Base-by-base conservation (phyloP, 306 rosid genomes). In the Pyrus communis region DNA sequence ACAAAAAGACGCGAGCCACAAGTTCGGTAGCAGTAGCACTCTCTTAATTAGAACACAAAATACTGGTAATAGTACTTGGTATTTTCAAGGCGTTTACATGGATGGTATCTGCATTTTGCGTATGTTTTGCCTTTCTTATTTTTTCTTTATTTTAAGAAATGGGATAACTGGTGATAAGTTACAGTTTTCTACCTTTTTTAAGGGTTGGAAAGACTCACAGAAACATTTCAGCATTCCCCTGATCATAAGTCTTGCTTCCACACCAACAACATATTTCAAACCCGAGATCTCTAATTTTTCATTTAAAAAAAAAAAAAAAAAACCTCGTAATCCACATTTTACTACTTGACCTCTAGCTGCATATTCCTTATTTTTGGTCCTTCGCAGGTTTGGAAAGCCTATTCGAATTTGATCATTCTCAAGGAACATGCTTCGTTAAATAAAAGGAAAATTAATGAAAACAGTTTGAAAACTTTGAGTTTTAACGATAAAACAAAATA, bases 181-280 rank as follows among this genome's bases (percentile, higher is more conserved):
- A 35, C 2, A 0, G 0, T 38, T 38, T 38, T 38, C 0, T 7
- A 38, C 0, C 0, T 38, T 0, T 38, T 35, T 0, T 35, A 0
- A 9, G 0, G 2, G 8, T 35, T 0, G 0, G 9, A 2, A 35
- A 35, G 9, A 35, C 40, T 35, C 0, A 7, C 0, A 35, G 2
- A 35, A 0, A 35, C 2, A 35, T 35, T 35, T 35, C 9, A 7
- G 2, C 3, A 35, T 35, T 38, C 2, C 0, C 1, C 42, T 38
- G 0, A 0, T 0, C 9, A 38, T 2, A 38, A 38, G 42, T 38
- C 0, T 38, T 0, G 2, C 0, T 38, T 38, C 2, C 0, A 38
- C 10, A 7, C 9, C 2, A 35, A 1, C 40, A 35, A 0, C 9
- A 0, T 0, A 0, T 7, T 38, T 38, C 2, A 0, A 38, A 38